Evolutionary conservation across 495 filamentous ascomycete species (phyloP), one percentile per base, ranked within the genome.

Genomic region (Aspergillus biplanus): DNA sequence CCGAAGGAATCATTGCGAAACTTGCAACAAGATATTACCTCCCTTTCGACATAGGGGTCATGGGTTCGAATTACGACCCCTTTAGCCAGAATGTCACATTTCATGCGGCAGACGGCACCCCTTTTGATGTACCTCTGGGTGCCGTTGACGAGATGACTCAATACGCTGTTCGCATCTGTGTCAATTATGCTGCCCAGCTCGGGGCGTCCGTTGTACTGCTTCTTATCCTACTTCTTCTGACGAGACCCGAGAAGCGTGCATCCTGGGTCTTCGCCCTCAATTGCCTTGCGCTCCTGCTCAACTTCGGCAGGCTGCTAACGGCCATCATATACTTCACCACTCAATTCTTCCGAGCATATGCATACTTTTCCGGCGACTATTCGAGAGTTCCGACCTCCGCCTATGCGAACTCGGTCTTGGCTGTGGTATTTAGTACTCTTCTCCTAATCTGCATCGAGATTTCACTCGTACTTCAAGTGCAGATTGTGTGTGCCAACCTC

Each of bases 391-490:
- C 79, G 7, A 21, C 31, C 0, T 69, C 70, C 11, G 82, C 84
- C 44, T 82, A 81, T 52, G 80, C 75, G 42, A 78, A 77, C 58
- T 85, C 82, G 32, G 73, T 90, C 31, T 66, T 84, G 4, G 81
- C 79, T 5, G 78, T 79, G 5, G 71, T 87, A 52, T 66, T 92
- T 33, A 76, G 76, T 21, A 69, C 89, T 12, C 65, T 93, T 1
- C 73, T 92, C 13, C 76, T 88, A 33, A 66, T 86, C 31, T 83
- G 81, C 57, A 81, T 93, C 55, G 80, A 90, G 64, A 58, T 75
- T 0, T 92, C 92, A 3, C 80, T 97, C 13, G 80, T 89, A 18
- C 63, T 93, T n/a, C 93, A 97, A 69, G 83, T 90, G 8, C 82
- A 84, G 50, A 85, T 89, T 13, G 85, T 92, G 63, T 80, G 82